These are phyloP conservation scores for Spiraea crenata DNA, from an alignment of 331 rosid genomes.

Conservation along the genomic window DNA sequence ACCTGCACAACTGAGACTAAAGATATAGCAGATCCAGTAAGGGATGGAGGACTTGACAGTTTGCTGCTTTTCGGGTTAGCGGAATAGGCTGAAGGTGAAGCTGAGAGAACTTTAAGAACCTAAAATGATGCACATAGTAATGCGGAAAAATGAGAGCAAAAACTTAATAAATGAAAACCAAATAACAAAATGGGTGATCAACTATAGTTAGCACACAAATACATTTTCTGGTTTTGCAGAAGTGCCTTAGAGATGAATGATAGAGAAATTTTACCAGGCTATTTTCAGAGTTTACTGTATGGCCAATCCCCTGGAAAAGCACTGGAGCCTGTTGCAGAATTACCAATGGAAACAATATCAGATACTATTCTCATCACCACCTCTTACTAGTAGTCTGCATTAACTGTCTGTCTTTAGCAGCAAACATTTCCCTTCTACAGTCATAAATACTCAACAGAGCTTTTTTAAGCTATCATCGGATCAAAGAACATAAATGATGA, in stretches of 20 bases:
- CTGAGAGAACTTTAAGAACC: conserved; percentile 92
- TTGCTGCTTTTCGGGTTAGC: conserved; percentile 83
- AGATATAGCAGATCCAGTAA: conserved; percentile 81
- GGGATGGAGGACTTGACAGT: conserved; percentile 80
- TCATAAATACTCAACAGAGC: neutral
- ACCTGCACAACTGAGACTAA: conserved; percentile 90
- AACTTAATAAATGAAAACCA: neutral
- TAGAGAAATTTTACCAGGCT: conserved; percentile 62
- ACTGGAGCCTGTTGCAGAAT: conserved; percentile 81
- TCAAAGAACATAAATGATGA: neutral
- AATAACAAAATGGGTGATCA: conserved; percentile 22
- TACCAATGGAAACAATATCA: conserved; percentile 24
- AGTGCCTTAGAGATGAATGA: conserved; percentile 15
- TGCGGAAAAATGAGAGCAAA: neutral
- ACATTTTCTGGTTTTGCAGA: conserved; percentile 3
- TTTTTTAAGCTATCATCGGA: neutral
- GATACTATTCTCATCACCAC: conserved; percentile 6
- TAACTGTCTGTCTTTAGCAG: neutral
- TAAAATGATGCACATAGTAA: conserved; percentile 27
- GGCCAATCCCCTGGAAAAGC: conserved; percentile 93
- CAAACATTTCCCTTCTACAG: neutral
- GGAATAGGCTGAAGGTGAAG: conserved; percentile 87
- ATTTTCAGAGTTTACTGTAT: conserved; percentile 76
- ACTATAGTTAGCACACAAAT: conserved; percentile 9
- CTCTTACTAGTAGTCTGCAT: conserved; percentile 4